Base-by-base conservation (phyloP, 164 flowering plant genomes). In the Umbilicus rupestris region DNA sequence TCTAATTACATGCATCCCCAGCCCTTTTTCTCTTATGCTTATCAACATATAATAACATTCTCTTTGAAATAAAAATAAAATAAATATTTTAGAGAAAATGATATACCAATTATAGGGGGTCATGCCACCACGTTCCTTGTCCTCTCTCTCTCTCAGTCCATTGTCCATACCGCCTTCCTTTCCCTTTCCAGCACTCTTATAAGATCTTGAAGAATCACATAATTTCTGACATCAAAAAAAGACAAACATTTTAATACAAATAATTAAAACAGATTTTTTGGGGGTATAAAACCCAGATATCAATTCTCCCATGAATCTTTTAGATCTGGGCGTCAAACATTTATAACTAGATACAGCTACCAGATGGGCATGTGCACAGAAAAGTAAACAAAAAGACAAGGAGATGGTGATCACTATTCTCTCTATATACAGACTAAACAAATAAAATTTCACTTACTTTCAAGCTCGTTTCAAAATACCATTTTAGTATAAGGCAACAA, bases 101-200 rank as follows among this genome's bases (percentile, higher is more conserved):
- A n/a, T n/a, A n/a, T n/a, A n/a, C n/a, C n/a, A n/a, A n/a, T n/a
- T 26, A 10, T 46, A n/a, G 59, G 16, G 31, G 58, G 59, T 28
- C 58, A 52, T 52, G 58, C 29, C 29, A 52, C 59, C 59, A 52
- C 31, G 55, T 49, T 49, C n/a, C 55, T 22, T 49, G 55, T 10
- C 20, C 26, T 49, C 55, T 49, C 59, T 26, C n/a, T n/a, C n/a
- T n/a, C n/a, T n/a, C n/a, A n/a, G n/a, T n/a, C n/a, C n/a, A n/a
- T 12, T 26, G 59, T 52, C 31, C 59, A 52, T 17, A 14, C 31
- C 59, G 11, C 16, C 30, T 52, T 52, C 26, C 30, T n/a, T n/a
- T n/a, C 59, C 31, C 26, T 52, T 52, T 31, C 52, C 8, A 52
- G 26, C 59, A 17, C 31, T 52, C 55, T 49, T 2, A n/a, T 49